These are phyloP conservation scores for Beauveria bassiana DNA, from an alignment of 2,329 filamentous ascomycete species.

Conservation along the genomic window DNA sequence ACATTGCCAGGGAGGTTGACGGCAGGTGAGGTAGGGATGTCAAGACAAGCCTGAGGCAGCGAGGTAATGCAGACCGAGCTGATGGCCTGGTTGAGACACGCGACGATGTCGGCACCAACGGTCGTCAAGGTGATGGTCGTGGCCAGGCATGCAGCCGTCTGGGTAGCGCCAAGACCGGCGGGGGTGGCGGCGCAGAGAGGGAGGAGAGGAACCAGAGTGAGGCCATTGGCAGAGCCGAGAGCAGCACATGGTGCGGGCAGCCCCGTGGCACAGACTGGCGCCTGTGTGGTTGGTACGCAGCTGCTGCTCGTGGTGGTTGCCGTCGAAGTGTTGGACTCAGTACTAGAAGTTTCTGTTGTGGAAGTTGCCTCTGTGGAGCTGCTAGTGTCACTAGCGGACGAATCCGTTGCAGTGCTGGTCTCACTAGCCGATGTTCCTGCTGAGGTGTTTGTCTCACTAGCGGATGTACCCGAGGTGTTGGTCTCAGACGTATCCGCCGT, in stretches of 20 bases:
- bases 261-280: not conserved
- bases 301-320: not conserved
- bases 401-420: not conserved
- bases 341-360: not conserved
- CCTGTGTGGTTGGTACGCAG: not conserved
- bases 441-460: not conserved
- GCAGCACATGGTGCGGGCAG: not conserved
- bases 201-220: not conserved
- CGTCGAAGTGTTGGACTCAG: not conserved
- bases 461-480: not conserved
- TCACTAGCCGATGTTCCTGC: not conserved
- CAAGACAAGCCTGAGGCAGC: not conserved
- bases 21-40: not conserved
- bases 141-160: not conserved
- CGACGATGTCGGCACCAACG: not conserved
- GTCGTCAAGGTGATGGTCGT: not conserved
- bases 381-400: not conserved
- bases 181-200: not conserved
- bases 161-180: not conserved
- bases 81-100: not conserved
- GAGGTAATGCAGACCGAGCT: not conserved
- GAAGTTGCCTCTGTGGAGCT: not conserved
- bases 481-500: not conserved
- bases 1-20: not conserved
- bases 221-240: not conserved